Evolutionary conservation across 1,139 yeast genomes (phyloP).

Genomic region (Kluyveromyces marxianus): DNA sequence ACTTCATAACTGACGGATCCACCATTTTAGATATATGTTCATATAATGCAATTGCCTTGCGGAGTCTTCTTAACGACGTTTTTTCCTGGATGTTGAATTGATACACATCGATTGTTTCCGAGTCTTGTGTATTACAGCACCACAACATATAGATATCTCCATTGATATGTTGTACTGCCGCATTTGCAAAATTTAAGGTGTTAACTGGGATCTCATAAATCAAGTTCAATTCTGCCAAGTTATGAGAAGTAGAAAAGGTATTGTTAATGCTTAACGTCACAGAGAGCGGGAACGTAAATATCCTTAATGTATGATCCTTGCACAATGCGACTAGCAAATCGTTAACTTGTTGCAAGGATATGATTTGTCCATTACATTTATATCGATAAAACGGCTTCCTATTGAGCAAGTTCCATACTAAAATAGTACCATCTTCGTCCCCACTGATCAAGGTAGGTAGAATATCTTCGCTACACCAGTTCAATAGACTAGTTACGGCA

Average conservation of each 20-base stretch:
- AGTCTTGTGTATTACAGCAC: constrained; percentile 27
- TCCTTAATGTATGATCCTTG: constrained; percentile 24
- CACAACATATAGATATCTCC: constrained; percentile 14
- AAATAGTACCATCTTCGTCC: constrained; percentile 21
- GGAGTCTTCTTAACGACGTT: constrained; percentile 19
- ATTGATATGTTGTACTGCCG: constrained; percentile 11
- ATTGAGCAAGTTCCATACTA: constrained; percentile 25
- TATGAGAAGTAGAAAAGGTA: background rate
- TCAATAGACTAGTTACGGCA: constrained; percentile 7
- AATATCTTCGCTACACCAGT: background rate
- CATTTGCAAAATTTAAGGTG: constrained; percentile 29
- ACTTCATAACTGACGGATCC: constrained; percentile 6
- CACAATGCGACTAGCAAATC: constrained; percentile 15
- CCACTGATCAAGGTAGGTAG: constrained; percentile 22
- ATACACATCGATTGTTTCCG: constrained; percentile 26
- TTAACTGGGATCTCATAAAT: constrained; percentile 27
- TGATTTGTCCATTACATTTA: constrained; percentile 12
- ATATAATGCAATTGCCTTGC: constrained; percentile 17
- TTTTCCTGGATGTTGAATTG: constrained; percentile 14
- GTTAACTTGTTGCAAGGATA: constrained; percentile 12
- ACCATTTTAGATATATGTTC: constrained; percentile 7
- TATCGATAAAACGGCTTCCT: constrained; percentile 19
- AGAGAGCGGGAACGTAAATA: constrained; percentile 11
- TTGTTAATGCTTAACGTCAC: background rate
- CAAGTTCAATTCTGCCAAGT: constrained; percentile 5